Conservation (phyloP, 306 rosid genomes). For the Quercus suber region DNA sequence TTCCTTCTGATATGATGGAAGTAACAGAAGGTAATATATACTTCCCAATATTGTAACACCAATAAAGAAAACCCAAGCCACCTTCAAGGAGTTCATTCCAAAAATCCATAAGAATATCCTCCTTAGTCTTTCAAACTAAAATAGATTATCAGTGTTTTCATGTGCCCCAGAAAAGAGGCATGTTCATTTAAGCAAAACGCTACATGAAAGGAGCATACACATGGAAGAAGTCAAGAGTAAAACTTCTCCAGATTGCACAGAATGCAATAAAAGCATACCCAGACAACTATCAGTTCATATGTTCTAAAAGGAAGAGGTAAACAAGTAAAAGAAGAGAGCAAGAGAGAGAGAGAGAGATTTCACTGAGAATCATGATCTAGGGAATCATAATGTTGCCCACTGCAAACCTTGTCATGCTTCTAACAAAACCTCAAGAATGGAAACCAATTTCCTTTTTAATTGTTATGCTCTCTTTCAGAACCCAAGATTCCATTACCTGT, state of each 20-base stretch:
- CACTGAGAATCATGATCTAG: neutral
- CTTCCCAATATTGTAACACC: neutral
- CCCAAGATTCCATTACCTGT: slow-evolving; percentile 20
- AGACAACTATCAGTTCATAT: neutral
- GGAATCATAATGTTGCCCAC: neutral
- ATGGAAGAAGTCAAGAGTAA: neutral
- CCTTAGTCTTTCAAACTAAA: neutral
- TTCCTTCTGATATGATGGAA: neutral
- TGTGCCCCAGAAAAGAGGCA: neutral
- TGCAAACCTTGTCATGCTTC: neutral
- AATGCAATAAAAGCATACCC: slow-evolving; percentile 1
- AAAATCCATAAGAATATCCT: neutral
- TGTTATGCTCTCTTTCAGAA: neutral
- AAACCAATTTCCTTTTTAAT: neutral
- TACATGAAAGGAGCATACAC: neutral
- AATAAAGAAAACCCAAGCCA: neutral
- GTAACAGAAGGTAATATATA: neutral
- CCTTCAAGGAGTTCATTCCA: neutral
- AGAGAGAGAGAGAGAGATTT: neutral
- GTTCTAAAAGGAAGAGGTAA: neutral
- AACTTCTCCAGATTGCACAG: neutral
- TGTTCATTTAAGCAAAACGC: neutral
- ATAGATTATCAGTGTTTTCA: neutral
- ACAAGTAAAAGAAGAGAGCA: neutral
- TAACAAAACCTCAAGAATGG: neutral